These are phyloP conservation scores for Fusarium caatingaense DNA, from an alignment of 2,329 filamentous ascomycete genomes.

Conservation along the genomic window DNA sequence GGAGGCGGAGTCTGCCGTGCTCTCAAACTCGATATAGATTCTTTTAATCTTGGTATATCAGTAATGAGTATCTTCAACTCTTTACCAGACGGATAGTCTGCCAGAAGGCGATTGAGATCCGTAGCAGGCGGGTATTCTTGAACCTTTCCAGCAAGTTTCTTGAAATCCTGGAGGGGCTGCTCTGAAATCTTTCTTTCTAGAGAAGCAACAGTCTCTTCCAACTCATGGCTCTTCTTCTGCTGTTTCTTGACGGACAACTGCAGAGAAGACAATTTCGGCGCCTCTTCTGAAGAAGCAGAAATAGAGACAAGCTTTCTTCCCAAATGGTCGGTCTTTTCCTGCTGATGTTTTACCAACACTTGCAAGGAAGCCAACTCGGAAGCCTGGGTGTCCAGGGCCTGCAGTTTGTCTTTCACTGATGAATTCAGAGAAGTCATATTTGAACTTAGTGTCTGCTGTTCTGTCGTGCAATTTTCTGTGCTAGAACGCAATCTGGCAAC, in stretches of 20 bases:
- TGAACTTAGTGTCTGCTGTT: slow-evolving; percentile 5
- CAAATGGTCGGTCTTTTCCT: slow-evolving; percentile 12
- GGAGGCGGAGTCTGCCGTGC: background rate
- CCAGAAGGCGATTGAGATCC: slow-evolving; percentile 10
- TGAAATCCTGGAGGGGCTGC: slow-evolving; percentile 9
- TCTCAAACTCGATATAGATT: background rate
- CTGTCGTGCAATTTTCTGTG: background rate
- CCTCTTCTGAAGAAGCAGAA: background rate
- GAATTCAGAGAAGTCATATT: slow-evolving; percentile 7
- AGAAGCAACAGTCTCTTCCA: slow-evolving; percentile 9
- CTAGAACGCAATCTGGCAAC: slow-evolving; percentile 8
- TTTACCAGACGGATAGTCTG: slow-evolving; percentile 13
- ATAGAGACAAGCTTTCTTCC: background rate
- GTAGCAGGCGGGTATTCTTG: slow-evolving; percentile 10
- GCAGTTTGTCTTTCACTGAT: background rate
- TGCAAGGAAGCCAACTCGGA: slow-evolving; percentile 7
- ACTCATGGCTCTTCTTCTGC: slow-evolving; percentile 1
- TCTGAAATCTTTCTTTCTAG: background rate
- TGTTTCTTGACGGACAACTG: background rate
- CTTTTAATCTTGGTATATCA: slow-evolving; percentile 11
- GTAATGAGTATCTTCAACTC: slow-evolving; percentile 13
- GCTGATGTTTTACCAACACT: background rate
- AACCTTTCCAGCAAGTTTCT: slow-evolving; percentile 1
- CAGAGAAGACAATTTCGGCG: slow-evolving; percentile 7
- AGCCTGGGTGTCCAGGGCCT: background rate